These are phyloP conservation scores for Parasitella parasitica DNA, from an alignment of 371 early-diverging fungal species.

Conservation along the genomic window DNA sequence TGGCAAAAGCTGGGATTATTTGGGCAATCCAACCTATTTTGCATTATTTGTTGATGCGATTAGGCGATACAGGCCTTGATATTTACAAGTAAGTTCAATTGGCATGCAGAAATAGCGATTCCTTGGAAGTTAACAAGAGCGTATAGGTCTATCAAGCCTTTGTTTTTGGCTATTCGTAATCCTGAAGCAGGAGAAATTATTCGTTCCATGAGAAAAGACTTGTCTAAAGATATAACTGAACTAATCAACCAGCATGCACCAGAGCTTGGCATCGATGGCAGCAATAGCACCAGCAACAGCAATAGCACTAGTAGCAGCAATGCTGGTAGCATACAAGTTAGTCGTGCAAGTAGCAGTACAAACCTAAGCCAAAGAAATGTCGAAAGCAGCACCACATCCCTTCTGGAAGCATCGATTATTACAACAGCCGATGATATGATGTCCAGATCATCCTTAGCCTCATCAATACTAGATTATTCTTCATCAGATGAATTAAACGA, in stretches of 20 bases:
- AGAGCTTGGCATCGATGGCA: constrained; percentile 13
- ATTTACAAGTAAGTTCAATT: constrained; percentile 60
- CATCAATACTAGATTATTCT: neutral
- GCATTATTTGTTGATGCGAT: constrained; percentile 75
- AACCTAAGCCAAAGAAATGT: neutral
- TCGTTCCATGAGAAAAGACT: constrained; percentile 30
- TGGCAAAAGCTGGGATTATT: constrained; percentile 38
- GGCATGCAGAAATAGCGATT: neutral
- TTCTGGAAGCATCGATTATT: neutral
- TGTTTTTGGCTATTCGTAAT: constrained; percentile 71
- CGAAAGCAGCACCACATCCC: neutral
- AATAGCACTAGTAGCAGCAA: neutral
- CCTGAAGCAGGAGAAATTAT: constrained; percentile 41
- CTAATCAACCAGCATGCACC: constrained; percentile 22
- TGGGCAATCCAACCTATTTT: constrained; percentile 70
- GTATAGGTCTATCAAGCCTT: constrained; percentile 76
- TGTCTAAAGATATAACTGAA: constrained; percentile 33
- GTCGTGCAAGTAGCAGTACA: neutral
- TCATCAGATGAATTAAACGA: neutral
- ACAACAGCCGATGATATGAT: constrained; percentile 10
- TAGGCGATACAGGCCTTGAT: constrained; percentile 87
- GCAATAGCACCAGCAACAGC: neutral
- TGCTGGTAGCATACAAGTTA: neutral
- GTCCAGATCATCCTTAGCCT: constrained; percentile 16
- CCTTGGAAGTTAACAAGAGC: neutral